phyloP scores from a whole-genome alignment of 2,329 filamentous ascomycete species.

The Coniochaeta sp. region DNA sequence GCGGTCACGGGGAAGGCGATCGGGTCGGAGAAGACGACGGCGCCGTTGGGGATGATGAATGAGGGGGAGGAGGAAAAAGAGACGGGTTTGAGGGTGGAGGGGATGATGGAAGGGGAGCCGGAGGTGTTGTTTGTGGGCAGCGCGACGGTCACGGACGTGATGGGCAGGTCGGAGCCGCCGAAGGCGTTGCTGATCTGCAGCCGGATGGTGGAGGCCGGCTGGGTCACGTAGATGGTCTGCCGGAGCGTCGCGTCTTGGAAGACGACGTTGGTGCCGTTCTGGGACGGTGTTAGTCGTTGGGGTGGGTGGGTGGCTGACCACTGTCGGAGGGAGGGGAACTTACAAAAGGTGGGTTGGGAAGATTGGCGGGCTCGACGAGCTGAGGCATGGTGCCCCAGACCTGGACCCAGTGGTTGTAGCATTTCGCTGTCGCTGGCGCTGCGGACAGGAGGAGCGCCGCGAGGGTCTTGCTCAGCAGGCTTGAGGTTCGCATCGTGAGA shows the following conservation, averaged over 20 bases:
- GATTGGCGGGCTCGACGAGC: constrained; percentile 49
- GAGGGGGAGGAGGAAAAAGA: constrained; percentile 47
- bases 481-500: neutral
- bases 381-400: constrained; percentile 59
- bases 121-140: constrained; percentile 42
- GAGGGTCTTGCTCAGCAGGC: neutral
- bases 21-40: constrained; percentile 51
- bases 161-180: constrained; percentile 46
- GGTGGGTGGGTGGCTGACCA: neutral
- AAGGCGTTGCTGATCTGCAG: constrained; percentile 57
- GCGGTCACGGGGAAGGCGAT: constrained; percentile 41
- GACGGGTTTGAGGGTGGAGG: constrained; percentile 37
- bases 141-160: constrained; percentile 50
- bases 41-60: constrained; percentile 45
- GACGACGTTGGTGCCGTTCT: constrained; percentile 44
- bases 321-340: constrained; percentile 14
- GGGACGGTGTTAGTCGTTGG: constrained; percentile 7
- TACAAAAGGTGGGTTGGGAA: constrained; percentile 50
- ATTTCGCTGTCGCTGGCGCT: constrained; percentile 7
- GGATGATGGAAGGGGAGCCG: constrained; percentile 39
- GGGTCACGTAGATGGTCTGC: constrained; percentile 51
- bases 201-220: constrained; percentile 44
- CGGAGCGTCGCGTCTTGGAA: constrained; percentile 54
- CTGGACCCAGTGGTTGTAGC: constrained; percentile 46
- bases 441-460: constrained; percentile 3